Base-by-base conservation (phyloP, 768 basidiomycete species). In the Chalciporus pseudorubinellus region DNA sequence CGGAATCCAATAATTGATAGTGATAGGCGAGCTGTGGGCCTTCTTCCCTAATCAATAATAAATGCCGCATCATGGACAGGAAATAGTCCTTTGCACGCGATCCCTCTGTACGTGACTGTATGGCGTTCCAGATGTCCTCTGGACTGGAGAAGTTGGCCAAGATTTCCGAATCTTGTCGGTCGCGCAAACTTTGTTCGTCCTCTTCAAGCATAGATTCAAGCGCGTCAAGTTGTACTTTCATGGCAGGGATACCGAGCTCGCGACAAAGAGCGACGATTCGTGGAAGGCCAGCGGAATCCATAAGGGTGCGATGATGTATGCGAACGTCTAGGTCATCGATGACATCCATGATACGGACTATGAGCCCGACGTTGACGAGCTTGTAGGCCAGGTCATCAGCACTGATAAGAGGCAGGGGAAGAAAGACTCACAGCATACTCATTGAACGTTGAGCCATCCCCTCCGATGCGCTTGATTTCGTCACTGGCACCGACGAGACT, bases 401-500 rank as follows among this genome's bases (percentile, higher is more conserved):
- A 21, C 48, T 36, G 24, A 9, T 33, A 14, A 22, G 39, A 20
- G 11, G 19, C 12, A 50, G 48, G 41, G 5, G 16, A 50, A 48
- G 22, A 41, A 31, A 47, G 48, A 74, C 87, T 59, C 60, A 95
- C 93, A 65, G 90, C 88, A 59, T 95, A 95, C 46, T 95, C 93
- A 53, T 86, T 87, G 54, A 95, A 67, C 39, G 81, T 80, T 38
- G 76, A 81, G 52, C 89, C 86, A 18, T 82, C 66, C 36, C 85
- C 83, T 41, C 80, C 81, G 53, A 77, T 73, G 51, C 81, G 83
- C 68, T 79, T 80, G 49, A 95, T 81, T 59, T 98, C 94, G 13
- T 95, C 91, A 59, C 94, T 95, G 20, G 93, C 92, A 0, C 97
- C 97, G 8, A 99, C 95, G 36, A 90, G 69, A 65, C 90, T 97